Conservation (phyloP, 306 rosid genomes). For the Trichosanthes truncata region DNA sequence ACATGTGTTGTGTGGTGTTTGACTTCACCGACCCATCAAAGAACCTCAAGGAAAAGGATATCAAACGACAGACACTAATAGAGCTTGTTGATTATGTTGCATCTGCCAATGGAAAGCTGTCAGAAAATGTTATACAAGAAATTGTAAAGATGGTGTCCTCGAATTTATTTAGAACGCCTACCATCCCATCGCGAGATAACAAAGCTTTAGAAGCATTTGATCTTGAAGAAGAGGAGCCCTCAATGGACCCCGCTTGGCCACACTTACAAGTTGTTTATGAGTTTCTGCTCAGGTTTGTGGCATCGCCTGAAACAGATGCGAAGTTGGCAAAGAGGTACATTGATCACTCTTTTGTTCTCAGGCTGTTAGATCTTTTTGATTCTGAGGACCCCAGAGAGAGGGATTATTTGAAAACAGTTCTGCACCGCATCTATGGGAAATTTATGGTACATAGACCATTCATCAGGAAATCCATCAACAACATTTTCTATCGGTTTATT, state of each 20-base stretch:
- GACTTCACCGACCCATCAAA: conserved; percentile 77
- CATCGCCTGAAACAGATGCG: conserved; percentile 88
- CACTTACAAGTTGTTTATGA: conserved; percentile 85
- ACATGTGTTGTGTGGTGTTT: conserved; percentile 68
- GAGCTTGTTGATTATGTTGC: conserved; percentile 93
- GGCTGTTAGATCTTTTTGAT: conserved; percentile 84
- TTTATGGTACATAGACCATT: conserved; percentile 96
- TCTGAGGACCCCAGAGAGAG: conserved; percentile 97
- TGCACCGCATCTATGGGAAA: conserved; percentile 92
- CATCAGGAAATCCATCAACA: conserved; percentile 89
- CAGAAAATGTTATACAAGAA: conserved; percentile 76
- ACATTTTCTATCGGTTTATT: conserved; percentile 76
- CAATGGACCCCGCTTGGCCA: conserved; percentile 97
- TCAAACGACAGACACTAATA: conserved; percentile 75
- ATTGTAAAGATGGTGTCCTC: conserved; percentile 63
- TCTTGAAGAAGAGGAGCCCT: conserved; percentile 88
- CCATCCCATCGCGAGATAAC: conserved; percentile 72
- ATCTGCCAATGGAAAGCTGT: conserved; percentile 62
- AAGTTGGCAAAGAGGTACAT: conserved; percentile 90
- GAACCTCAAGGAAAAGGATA: conserved; percentile 71
- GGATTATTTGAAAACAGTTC: conserved; percentile 88
- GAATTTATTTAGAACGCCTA: conserved; percentile 74
- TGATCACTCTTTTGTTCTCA: conserved; percentile 89
- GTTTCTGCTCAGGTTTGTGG: conserved; percentile 79
- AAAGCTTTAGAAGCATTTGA: conserved; percentile 76